A percentile compares a stretch with the other conserved stretches of the same genome.
Conservation (phyloP, 2,329 filamentous ascomycete genomes). For the Xylariomycetidae sp. region DNA sequence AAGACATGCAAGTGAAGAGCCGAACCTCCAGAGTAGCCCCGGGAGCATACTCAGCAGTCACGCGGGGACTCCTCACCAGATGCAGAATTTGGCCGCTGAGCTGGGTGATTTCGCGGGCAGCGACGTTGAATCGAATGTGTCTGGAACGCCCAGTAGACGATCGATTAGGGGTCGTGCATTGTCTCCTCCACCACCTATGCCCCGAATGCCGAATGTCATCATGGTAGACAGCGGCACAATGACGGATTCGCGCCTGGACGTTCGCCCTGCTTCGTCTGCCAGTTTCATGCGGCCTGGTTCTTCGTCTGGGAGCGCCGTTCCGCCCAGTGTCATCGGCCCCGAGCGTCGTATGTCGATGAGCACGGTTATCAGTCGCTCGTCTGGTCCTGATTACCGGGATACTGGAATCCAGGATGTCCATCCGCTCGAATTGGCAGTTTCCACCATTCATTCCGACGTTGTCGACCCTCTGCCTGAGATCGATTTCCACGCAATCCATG, state of each 20-base stretch:
- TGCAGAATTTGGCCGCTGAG: constrained; percentile 86
- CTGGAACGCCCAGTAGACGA: constrained; percentile 48
- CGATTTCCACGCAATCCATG: constrained; percentile 18
- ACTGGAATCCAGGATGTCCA: constrained; percentile 42
- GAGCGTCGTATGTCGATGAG: constrained; percentile 36
- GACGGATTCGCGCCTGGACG: constrained; percentile 46
- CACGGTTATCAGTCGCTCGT: constrained; percentile 41
- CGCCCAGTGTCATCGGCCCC: constrained; percentile 21
- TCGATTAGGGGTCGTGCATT: constrained; percentile 36
- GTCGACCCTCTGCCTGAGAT: constrained; percentile 28
- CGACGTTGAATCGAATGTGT: constrained; percentile 60
- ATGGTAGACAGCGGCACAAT: constrained; percentile 58
- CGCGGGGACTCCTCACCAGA: constrained; percentile 43
- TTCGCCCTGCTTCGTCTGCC: constrained; percentile 13
- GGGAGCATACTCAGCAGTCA: constrained; percentile 46
- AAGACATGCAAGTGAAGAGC: constrained; percentile 55
- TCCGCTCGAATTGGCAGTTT: constrained; percentile 35
- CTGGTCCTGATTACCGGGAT: constrained; percentile 46
- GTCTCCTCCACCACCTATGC: constrained; percentile 43
- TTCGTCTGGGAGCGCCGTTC: too few species aligned
- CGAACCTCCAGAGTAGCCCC: constrained; percentile 51
- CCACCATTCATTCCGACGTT: constrained; percentile 37
- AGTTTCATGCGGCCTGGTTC: too few species aligned
- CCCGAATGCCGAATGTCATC: constrained; percentile 42
- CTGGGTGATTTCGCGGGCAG: constrained; percentile 73